These are phyloP conservation scores for Nicotiana benthamiana DNA, from an alignment of 257 asterid genomes.

Conservation along the genomic window DNA sequence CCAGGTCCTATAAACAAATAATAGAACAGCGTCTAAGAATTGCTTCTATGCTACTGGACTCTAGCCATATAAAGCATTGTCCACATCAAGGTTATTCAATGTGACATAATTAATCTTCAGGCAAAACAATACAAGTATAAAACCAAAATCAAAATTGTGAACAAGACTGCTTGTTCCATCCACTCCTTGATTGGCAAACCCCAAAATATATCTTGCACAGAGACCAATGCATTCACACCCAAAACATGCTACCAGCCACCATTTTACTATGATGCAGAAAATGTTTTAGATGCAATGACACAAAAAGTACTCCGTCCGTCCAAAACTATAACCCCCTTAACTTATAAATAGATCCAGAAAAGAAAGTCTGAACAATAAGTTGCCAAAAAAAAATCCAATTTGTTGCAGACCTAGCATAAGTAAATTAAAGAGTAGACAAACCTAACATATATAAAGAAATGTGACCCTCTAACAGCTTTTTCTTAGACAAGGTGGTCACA, in stretches of 20 bases:
- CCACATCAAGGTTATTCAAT: neutral
- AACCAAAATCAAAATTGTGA: neutral
- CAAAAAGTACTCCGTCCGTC: neutral
- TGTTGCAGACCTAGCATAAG: neutral
- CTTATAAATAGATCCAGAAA: neutral
- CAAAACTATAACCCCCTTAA: neutral
- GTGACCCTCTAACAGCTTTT: no score
- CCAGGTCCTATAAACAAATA: slow-evolving; percentile 60
- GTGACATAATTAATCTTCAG: neutral
- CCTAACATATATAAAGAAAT: no score
- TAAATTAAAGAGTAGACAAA: no score
- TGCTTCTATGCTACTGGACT: neutral
- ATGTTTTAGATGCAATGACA: neutral
- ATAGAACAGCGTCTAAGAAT: slow-evolving; percentile 12
- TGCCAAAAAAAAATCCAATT: neutral
- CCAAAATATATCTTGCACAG: neutral
- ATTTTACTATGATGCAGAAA: neutral
- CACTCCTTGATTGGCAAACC: neutral
- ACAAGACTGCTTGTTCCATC: neutral
- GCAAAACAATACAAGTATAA: neutral
- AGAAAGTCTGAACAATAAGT: neutral
- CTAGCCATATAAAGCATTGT: neutral
- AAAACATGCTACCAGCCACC: neutral
- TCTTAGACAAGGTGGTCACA: no score
- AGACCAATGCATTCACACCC: neutral